phyloP scores from a whole-genome alignment of 129 eudicot genomes.

The Pittosporum tobira region DNA sequence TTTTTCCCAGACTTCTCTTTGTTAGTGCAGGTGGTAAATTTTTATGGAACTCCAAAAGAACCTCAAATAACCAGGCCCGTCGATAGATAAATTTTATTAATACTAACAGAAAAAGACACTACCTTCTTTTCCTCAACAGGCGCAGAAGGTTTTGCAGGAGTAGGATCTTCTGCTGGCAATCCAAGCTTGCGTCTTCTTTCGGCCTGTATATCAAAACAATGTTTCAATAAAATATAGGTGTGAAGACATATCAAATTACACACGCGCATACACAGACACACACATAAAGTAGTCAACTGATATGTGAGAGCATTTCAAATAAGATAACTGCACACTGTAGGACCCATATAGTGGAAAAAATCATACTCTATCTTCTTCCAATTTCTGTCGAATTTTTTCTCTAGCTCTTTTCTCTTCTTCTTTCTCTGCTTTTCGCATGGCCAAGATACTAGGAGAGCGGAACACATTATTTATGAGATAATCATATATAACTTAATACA shows the following conservation, averaged over 20 bases:
- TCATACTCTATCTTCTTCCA: constrained; percentile 86
- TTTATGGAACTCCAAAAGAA: no score
- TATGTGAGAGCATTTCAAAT: not conserved
- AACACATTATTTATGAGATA: constrained; percentile 7
- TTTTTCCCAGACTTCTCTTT: no score
- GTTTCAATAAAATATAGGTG: no score
- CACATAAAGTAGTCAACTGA: no score
- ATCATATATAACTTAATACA: not conserved
- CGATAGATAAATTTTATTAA: no score
- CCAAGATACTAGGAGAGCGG: constrained; percentile 45
- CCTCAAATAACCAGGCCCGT: no score
- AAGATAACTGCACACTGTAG: not conserved
- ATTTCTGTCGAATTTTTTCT: constrained; percentile 74
- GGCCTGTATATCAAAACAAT: constrained; percentile 33
- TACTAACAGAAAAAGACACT: not conserved
- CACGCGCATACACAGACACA: no score
- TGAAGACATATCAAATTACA: no score
- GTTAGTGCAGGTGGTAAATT: no score
- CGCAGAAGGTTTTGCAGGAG: constrained; percentile 53
- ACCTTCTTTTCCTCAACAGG: constrained; percentile 95
- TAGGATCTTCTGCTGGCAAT: constrained; percentile 74
- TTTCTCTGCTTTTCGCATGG: constrained; percentile 83
- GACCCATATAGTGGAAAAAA: not conserved
- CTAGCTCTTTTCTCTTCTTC: constrained; percentile 86
- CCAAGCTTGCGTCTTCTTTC: constrained; percentile 96